These are phyloP conservation scores for Leptographium galeiforme DNA, from an alignment of 2,329 filamentous ascomycete species.

Conservation along the genomic window DNA sequence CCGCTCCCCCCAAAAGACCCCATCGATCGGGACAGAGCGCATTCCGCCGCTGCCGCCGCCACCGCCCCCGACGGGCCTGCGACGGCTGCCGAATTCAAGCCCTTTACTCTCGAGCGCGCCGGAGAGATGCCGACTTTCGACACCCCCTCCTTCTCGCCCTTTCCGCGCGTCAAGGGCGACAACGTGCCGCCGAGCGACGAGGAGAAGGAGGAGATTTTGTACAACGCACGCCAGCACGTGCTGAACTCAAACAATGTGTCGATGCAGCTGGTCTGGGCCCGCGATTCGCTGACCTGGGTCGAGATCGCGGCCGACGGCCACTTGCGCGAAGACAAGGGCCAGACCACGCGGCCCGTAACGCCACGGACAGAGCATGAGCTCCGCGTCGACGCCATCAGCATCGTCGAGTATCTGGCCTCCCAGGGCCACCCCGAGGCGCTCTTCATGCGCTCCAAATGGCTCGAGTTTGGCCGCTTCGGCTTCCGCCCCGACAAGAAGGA, in stretches of 20 bases:
- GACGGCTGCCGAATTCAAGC: constrained; percentile 21
- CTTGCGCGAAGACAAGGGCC: constrained; percentile 42
- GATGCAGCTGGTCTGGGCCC: constrained; percentile 94
- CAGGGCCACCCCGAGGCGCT: constrained; percentile 88
- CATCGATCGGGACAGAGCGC: background rate
- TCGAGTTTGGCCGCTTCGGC: constrained; percentile 95
- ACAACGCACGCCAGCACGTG: constrained; percentile 70
- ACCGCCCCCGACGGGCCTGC: background rate
- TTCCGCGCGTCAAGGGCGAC: constrained; percentile 73
- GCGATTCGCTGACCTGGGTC: constrained; percentile 80
- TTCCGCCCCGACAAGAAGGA: constrained; percentile 86
- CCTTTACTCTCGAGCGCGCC: constrained; percentile 25
- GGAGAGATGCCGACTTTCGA: constrained; percentile 28
- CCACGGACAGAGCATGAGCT: constrained; percentile 83
- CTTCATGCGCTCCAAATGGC: constrained; percentile 92
- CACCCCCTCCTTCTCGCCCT: constrained; percentile 75
- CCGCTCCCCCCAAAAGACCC: background rate
- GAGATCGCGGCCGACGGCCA: constrained; percentile 72
- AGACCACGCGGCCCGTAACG: constrained; percentile 52
- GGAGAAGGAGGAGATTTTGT: constrained; percentile 80
- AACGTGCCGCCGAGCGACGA: constrained; percentile 91
- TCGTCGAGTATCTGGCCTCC: constrained; percentile 77
- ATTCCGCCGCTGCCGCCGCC: constrained; percentile 5
- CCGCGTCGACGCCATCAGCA: constrained; percentile 77
- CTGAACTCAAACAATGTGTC: constrained; percentile 88